Conservation (phyloP, 352 stramenopile species). For the Pythium monospermum region DNA sequence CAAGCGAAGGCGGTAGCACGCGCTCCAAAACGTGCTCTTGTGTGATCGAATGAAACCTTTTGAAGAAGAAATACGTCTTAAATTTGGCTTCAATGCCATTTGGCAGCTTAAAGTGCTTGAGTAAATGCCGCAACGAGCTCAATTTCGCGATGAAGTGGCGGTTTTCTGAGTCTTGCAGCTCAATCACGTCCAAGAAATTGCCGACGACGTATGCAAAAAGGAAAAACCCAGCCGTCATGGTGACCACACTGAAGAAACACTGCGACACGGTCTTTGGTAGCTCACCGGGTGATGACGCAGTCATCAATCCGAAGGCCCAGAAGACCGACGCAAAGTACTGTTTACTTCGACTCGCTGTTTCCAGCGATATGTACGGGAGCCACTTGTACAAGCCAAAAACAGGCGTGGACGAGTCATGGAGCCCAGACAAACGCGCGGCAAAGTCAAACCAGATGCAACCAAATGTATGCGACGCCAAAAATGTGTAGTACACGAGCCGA, state of each 20-base stretch:
- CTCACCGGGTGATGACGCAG: conserved; percentile 35
- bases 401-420: conserved; percentile 15
- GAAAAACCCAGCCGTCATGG: conserved; percentile 42
- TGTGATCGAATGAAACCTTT: conserved; percentile 47
- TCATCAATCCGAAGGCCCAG: conserved; percentile 42
- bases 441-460: conserved; percentile 54
- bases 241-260: conserved; percentile 34
- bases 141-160: conserved; percentile 49
- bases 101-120: conserved; percentile 38
- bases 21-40: conserved; percentile 41
- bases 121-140: conserved; percentile 34
- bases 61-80: conserved; percentile 53
- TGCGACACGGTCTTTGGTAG: conserved; percentile 31
- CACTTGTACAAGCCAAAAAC: conserved; percentile 30
- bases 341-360: conserved; percentile 17
- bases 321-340: conserved; percentile 38
- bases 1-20: conserved; percentile 40
- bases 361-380: conserved; percentile 23
- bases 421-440: conserved; percentile 26
- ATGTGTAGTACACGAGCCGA: conserved; percentile 49
- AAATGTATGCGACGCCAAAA: conserved; percentile 38
- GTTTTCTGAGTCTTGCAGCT: conserved; percentile 43
- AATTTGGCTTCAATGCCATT: conserved; percentile 27
- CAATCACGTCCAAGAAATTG: conserved; percentile 46
- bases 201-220: conserved; percentile 48